These are phyloP conservation scores for Acanthamoeba castellanii DNA, from an alignment of 208 protist species.

Conservation along the genomic window DNA sequence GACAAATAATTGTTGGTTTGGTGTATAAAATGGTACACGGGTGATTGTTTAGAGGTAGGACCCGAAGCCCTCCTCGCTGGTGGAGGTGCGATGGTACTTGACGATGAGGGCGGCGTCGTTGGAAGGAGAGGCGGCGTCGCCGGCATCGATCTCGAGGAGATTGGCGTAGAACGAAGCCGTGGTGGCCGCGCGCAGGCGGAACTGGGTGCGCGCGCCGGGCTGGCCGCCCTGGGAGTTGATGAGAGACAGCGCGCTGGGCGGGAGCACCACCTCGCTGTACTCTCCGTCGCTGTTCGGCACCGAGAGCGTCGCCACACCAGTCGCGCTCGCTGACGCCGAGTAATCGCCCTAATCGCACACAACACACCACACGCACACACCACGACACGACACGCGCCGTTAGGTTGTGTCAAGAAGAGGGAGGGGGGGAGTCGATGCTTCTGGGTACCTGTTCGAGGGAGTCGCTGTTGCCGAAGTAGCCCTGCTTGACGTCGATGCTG, in stretches of 20 bases:
- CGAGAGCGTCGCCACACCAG: background rate
- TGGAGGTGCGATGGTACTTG: background rate
- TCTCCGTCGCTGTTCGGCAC: background rate
- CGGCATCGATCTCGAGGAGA: background rate
- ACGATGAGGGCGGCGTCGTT: conserved; percentile 42
- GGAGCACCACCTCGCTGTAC: conserved; percentile 47
- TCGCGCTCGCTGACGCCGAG: background rate
- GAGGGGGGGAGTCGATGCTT: background rate
- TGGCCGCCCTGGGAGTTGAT: background rate
- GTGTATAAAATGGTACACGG: background rate
- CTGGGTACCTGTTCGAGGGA: background rate
- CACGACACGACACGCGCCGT: background rate
- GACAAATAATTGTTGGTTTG: too few relatives aligned
- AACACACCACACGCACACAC: background rate
- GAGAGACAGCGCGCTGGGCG: background rate
- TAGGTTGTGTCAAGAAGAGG: background rate
- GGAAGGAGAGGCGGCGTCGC: background rate
- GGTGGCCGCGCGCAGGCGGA: conserved; percentile 28
- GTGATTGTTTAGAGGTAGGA: background rate
- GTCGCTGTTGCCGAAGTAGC: conserved; percentile 23
- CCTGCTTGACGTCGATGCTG: conserved; percentile 50
- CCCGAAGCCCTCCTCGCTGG: background rate
- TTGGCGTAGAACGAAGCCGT: conserved; percentile 43
- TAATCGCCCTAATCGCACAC: background rate
- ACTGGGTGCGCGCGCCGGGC: background rate